Conservation (phyloP, 192 early-diverging fungal species). For the Coemansia sp. region DNA sequence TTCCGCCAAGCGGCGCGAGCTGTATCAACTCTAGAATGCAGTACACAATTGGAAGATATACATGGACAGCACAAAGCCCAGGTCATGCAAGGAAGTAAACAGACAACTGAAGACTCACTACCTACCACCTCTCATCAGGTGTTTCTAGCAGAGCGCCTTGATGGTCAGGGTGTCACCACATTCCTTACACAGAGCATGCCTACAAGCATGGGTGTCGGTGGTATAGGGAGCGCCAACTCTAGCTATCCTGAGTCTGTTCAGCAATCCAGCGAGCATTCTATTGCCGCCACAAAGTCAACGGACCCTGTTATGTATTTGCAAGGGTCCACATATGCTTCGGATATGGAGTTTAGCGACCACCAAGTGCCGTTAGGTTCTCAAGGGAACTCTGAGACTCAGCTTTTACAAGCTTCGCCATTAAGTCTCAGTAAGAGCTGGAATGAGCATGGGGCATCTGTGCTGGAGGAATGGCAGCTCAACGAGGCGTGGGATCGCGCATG, state of each 20-base stretch:
- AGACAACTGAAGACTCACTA: neutral
- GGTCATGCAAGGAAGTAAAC: constrained; percentile 36
- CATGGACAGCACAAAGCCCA: neutral
- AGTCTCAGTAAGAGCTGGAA: constrained; percentile 30
- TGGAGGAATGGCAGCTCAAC: constrained; percentile 55
- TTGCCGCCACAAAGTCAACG: neutral
- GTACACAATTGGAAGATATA: neutral
- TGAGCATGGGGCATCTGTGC: constrained; percentile 42
- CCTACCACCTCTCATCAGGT: constrained; percentile 85
- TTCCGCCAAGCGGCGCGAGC: constrained; percentile 52
- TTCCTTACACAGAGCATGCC: constrained; percentile 42
- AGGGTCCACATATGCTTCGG: constrained; percentile 33
- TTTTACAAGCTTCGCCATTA: constrained; percentile 15
- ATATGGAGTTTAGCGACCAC: constrained; percentile 39
- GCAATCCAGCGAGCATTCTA: constrained; percentile 4
- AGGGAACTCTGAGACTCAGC: neutral
- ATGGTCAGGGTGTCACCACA: constrained; percentile 32
- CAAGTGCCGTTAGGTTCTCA: constrained; percentile 16
- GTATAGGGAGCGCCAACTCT: neutral
- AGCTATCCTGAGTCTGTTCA: neutral
- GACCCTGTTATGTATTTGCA: constrained; percentile 48
- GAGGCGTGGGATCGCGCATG: constrained; percentile 54
- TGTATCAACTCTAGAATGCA: neutral
- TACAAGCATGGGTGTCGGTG: constrained; percentile 32
- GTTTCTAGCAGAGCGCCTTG: constrained; percentile 62